phyloP scores from a whole-genome alignment of 139 green algal genomes.

The Nannochloris sp. region DNA sequence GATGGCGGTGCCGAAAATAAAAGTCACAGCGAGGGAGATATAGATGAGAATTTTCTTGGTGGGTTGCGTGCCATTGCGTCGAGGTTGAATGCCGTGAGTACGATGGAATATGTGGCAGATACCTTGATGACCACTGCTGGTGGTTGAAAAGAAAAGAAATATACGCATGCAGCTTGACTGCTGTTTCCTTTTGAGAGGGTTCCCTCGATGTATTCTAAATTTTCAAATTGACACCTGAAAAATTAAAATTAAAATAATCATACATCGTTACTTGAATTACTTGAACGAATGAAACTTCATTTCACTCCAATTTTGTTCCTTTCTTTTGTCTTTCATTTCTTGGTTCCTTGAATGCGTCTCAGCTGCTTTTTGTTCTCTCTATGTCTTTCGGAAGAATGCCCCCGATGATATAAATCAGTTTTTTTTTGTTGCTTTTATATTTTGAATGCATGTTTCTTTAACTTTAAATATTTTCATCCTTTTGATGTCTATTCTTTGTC shows the following conservation, averaged over 20 bases:
- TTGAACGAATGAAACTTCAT: too few relatives aligned
- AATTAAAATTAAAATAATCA: too few relatives aligned
- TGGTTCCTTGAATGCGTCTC: neutral
- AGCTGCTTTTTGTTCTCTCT: neutral
- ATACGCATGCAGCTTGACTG: too few relatives aligned
- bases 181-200: too few relatives aligned
- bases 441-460: neutral
- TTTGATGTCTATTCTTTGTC: too few relatives aligned
- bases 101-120: neutral
- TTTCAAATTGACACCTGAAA: too few relatives aligned
- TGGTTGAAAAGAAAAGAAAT: too few relatives aligned
- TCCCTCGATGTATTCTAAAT: too few relatives aligned
- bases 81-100: slow-evolving; percentile 13
- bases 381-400: too few relatives aligned
- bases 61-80: slow-evolving; percentile 45
- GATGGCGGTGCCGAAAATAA: neutral
- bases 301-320: neutral
- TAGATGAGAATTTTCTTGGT: slow-evolving; percentile 60
- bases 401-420: slow-evolving; percentile 7
- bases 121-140: too few relatives aligned
- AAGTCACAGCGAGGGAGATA: neutral
- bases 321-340: neutral
- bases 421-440: neutral
- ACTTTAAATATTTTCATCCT: too few relatives aligned
- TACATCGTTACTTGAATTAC: too few relatives aligned